Percentiles rank a stretch among this genome's conserved stretches.
Conservation (phyloP, 306 rosid species). For the Luffa acutangula region DNA sequence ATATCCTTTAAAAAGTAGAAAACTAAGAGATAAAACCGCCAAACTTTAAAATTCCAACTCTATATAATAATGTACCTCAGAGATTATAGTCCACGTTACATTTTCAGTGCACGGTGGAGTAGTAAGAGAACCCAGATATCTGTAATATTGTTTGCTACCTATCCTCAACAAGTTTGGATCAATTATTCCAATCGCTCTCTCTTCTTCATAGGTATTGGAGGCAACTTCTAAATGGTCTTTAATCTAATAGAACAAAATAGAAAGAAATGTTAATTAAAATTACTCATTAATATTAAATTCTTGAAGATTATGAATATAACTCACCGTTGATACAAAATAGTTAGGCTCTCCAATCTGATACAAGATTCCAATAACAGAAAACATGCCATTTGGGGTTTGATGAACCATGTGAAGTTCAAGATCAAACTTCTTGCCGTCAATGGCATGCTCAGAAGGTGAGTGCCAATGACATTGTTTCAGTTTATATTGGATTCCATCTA, state of each 20-base stretch:
- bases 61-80: conserved; percentile 10
- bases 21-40: too few relatives aligned
- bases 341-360: conserved; percentile 45
- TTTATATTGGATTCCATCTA: conserved; percentile 39
- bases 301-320: not conserved
- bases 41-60: too few relatives aligned
- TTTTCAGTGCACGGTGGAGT: conserved; percentile 54
- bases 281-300: not conserved
- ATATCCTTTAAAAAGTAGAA: too few relatives aligned
- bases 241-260: conserved; percentile 18
- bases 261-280: not conserved
- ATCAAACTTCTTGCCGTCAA: conserved; percentile 43
- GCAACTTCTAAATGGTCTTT: conserved; percentile 15
- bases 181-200: conserved; percentile 21
- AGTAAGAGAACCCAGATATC: conserved; percentile 75
- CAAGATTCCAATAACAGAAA: conserved; percentile 43
- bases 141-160: conserved; percentile 25
- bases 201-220: conserved; percentile 8
- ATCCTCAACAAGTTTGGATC: conserved; percentile 32
- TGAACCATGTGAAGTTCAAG: conserved; percentile 65
- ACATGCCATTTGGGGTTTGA: conserved; percentile 28
- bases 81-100: conserved; percentile 47
- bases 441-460: conserved; percentile 66
- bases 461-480: conserved; percentile 75
- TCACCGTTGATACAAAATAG: conserved; percentile 41